Evolutionary conservation across 2,329 filamentous ascomycete genomes (phyloP).

Genomic region (Paraphoma chrysanthemicola): DNA sequence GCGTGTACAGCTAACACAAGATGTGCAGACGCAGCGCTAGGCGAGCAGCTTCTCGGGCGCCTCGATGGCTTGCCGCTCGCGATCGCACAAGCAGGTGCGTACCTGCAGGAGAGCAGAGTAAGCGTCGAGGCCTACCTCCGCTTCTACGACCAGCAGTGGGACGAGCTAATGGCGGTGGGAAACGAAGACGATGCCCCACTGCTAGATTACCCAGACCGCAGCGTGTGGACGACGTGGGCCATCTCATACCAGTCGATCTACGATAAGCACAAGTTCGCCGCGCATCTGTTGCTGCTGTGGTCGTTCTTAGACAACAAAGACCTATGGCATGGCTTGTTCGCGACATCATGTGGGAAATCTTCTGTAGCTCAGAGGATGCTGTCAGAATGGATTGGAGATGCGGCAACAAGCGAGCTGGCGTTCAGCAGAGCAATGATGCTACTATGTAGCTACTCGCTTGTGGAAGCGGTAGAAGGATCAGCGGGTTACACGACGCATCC

Average conservation of each 20-base stretch:
- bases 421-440: slow-evolving; percentile 26
- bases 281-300: slow-evolving; percentile 38
- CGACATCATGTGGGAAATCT: slow-evolving; percentile 9
- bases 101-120: slow-evolving; percentile 26
- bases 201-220: slow-evolving; percentile 30
- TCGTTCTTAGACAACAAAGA: slow-evolving; percentile 32
- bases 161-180: slow-evolving; percentile 26
- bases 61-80: slow-evolving; percentile 32
- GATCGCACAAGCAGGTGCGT: slow-evolving; percentile 30
- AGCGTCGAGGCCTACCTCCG: slow-evolving; percentile 19
- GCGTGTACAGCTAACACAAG: slow-evolving; percentile 9
- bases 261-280: slow-evolving; percentile 23
- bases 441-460: slow-evolving; percentile 34
- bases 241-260: slow-evolving; percentile 38
- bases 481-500: slow-evolving; percentile 24
- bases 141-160: slow-evolving; percentile 37
- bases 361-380: slow-evolving; percentile 7
- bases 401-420: slow-evolving; percentile 17
- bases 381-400: slow-evolving; percentile 18
- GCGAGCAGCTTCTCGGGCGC: slow-evolving; percentile 12
- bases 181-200: slow-evolving; percentile 15
- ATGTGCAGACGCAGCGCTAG: slow-evolving; percentile 12
- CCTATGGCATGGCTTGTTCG: slow-evolving; percentile 34
- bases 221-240: slow-evolving; percentile 40
- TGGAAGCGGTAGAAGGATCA: slow-evolving; percentile 17